Base-by-base conservation (phyloP, 306 rosid genomes). In the Cicer pinnatifidum region DNA sequence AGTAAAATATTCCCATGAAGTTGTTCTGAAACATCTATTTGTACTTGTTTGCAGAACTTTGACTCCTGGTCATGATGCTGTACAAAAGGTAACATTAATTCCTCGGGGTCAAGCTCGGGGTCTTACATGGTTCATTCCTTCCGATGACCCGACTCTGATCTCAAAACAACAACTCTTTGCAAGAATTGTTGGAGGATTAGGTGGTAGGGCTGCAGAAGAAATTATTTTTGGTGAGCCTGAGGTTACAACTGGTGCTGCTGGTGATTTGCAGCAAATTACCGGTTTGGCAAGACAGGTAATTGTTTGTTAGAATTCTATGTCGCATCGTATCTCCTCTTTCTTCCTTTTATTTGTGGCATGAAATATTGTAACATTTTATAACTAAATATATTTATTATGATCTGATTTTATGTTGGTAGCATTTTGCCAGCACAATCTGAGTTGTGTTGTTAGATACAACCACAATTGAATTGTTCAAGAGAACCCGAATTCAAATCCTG, bases 41-140 rank as follows among this genome's bases (percentile, higher is more conserved):
- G 39, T 81, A 63, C 38, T 76, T 75, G 63, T 45, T 66, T 83
- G 69, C 85, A 92, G 99, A 80, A 95, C 99, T 68, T 85, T 95
- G 88, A 95, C 97, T 76, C 97, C 99, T 6, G 99, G 97, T 75
- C 99, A 95, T 56, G 99, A 95, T 73, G 87, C 97, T 11, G 99
- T 95, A 28, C 99, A 95, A 78, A 92, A 95, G 77, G 99, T 95
- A 62, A 95, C 99, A 63, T 80, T 95, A 38, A 51, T 95, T 82
- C 99, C 99, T 11, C 96, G 99, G 1, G 97, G 99, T 75, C 99
- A 95, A 81, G 99, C 99, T 44, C 96, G 97, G 57, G 99, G 99
- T 76, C 97, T 95, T 60, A 95, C 99, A 19, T 92, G 97, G 99
- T 95, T 95, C 84, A 95, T 95, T 84, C 99, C 99, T 70, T 62